Evolutionary conservation across 1,284 basidiomycete genomes (phyloP).

Genomic region (Meira nashicola): DNA sequence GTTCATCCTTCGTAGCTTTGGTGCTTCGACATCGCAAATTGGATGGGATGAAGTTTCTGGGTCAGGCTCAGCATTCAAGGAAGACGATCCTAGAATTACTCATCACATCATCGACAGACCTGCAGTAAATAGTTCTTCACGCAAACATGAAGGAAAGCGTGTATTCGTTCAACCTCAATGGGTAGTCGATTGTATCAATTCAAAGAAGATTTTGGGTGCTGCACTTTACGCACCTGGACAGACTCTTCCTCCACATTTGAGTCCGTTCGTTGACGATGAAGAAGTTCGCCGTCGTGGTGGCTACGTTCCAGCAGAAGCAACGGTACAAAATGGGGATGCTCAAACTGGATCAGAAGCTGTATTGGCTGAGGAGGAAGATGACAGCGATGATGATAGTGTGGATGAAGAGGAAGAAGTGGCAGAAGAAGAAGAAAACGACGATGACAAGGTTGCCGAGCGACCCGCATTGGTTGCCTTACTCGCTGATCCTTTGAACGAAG

Average conservation of each 20-base stretch:
- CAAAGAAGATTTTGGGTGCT: slow-evolving; percentile 74
- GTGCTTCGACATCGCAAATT: slow-evolving; percentile 64
- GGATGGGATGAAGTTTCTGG: slow-evolving; percentile 81
- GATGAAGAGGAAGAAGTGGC: slow-evolving; percentile 30
- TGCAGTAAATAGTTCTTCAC: slow-evolving; percentile 38
- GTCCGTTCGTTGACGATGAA: slow-evolving; percentile 81
- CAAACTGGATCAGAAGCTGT: slow-evolving; percentile 49
- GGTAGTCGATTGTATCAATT: slow-evolving; percentile 93
- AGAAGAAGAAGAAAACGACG: slow-evolving; percentile 52
- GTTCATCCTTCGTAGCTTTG: slow-evolving; percentile 86
- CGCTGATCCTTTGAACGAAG: slow-evolving; percentile 62
- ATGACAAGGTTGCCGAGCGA: slow-evolving; percentile 50
- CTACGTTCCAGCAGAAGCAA: slow-evolving; percentile 55
- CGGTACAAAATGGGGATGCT: slow-evolving; percentile 56
- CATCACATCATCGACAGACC: slow-evolving; percentile 96
- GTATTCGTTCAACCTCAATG: slow-evolving; percentile 96
- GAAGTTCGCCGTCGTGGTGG: slow-evolving; percentile 56
- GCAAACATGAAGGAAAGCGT: slow-evolving; percentile 58
- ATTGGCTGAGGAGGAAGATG: neutral
- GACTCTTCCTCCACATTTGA: slow-evolving; percentile 86
- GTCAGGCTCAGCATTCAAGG: slow-evolving; percentile 72
- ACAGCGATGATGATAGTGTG: slow-evolving; percentile 37
- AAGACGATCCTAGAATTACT: slow-evolving; percentile 67
- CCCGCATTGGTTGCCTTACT: slow-evolving; percentile 22
- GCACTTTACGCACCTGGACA: slow-evolving; percentile 82